Conservation (phyloP, 768 basidiomycete species). For the Lyophyllum decastes region DNA sequence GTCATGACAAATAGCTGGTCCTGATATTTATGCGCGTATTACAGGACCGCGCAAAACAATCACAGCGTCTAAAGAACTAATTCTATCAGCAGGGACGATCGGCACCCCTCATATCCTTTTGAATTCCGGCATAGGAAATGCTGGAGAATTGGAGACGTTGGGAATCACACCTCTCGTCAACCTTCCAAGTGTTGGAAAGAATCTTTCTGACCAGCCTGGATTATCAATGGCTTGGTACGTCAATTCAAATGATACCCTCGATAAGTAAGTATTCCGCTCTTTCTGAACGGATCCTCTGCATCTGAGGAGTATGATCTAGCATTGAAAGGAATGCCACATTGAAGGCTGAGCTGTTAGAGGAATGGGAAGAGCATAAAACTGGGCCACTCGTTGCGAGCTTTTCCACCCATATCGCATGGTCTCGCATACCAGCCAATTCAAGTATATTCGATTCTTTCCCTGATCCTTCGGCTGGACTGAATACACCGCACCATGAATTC, state of each 20-base stretch:
- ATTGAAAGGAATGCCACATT: constrained; percentile 11
- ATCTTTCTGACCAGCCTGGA: constrained; percentile 29
- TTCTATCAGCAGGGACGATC: constrained; percentile 29
- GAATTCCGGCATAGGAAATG: constrained; percentile 35
- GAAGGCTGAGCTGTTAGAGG: constrained; percentile 13
- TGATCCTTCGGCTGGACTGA: constrained; percentile 29
- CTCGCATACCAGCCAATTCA: constrained; percentile 19
- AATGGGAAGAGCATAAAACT: constrained; percentile 20
- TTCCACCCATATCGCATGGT: constrained; percentile 22
- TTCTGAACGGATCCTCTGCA: no score
- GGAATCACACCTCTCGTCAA: constrained; percentile 24
- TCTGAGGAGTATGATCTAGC: background rate
- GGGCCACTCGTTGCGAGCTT: constrained; percentile 21
- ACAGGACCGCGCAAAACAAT: constrained; percentile 7
- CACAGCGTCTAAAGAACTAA: constrained; percentile 12
- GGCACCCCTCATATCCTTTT: constrained; percentile 33
- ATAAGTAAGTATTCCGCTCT: constrained; percentile 6
- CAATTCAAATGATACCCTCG: constrained; percentile 26
- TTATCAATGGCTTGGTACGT: constrained; percentile 22
- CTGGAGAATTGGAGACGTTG: constrained; percentile 16
- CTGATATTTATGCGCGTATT: background rate
- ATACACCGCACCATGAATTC: constrained; percentile 18
- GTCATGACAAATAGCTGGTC: background rate
- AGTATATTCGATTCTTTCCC: constrained; percentile 11
- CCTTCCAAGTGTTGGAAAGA: constrained; percentile 29